Conservation (phyloP, 78 protist species). For the Emiliania huxleyi region DNA sequence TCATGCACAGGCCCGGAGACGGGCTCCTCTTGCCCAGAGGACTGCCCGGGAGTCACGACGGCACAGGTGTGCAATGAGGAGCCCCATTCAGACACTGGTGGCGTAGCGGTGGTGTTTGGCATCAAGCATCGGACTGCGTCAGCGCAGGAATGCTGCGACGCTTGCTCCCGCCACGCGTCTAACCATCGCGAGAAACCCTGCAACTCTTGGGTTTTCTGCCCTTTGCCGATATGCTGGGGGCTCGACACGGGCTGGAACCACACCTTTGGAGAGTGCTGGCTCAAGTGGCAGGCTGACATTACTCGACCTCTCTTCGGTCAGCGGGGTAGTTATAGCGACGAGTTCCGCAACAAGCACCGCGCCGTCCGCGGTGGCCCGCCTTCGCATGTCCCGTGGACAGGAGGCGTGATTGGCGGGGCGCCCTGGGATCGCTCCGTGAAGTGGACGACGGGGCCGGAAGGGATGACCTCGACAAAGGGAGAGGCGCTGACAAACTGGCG, state of each 20-base stretch:
- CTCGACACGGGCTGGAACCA: not conserved
- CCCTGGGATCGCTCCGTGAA: not conserved
- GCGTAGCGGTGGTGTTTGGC: not conserved
- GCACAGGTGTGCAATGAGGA: not conserved
- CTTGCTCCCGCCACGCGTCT: not conserved
- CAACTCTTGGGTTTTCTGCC: not conserved
- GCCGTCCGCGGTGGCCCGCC: not conserved
- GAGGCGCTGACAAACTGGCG: not conserved
- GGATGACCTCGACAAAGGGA: not conserved
- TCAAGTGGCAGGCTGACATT: not conserved
- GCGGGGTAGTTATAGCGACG: not conserved
- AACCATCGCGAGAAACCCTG: not conserved
- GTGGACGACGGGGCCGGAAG: not conserved
- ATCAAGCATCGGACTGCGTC: not conserved
- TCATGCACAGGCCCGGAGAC: too few relatives aligned
- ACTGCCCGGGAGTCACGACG: constrained; percentile 12
- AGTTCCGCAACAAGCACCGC: not conserved
- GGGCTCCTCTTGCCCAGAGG: not conserved
- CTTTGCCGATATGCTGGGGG: not conserved
- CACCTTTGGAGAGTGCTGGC: not conserved
- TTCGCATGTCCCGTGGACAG: not conserved
- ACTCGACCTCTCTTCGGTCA: not conserved
- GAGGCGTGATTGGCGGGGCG: not conserved
- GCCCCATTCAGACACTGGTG: not conserved
- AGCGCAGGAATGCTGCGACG: not conserved